A percentile compares a stretch with the other conserved stretches of the same genome.
phyloP scores from a whole-genome alignment of 2,329 filamentous ascomycete genomes.

The Fusarium oligoseptatum region DNA sequence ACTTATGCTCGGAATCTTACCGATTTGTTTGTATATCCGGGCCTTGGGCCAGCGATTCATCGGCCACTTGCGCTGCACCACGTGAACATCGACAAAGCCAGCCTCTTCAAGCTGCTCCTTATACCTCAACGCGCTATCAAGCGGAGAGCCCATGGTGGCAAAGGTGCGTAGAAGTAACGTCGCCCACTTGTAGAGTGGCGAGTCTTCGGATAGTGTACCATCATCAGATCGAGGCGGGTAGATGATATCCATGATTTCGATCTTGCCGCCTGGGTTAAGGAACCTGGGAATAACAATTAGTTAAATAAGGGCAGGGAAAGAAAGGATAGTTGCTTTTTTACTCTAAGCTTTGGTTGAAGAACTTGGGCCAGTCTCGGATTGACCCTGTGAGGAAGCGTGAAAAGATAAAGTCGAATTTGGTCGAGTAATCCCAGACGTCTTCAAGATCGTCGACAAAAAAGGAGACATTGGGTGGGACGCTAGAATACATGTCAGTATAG shows the following conservation, averaged over 20 bases:
- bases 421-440: slow-evolving; percentile 18
- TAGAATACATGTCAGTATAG: neutral
- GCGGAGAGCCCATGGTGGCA: neutral
- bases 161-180: slow-evolving; percentile 6
- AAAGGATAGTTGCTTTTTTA: neutral
- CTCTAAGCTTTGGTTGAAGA: slow-evolving; percentile 24
- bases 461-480: slow-evolving; percentile 23
- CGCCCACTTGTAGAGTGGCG: slow-evolving; percentile 17
- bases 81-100: slow-evolving; percentile 10
- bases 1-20: neutral
- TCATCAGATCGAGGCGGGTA: slow-evolving; percentile 29
- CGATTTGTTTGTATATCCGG: slow-evolving; percentile 35
- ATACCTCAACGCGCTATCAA: slow-evolving; percentile 20
- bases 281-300: neutral
- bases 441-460: slow-evolving; percentile 32
- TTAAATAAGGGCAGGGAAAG: neutral
- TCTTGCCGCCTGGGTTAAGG: slow-evolving; percentile 8
- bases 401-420: slow-evolving; percentile 31
- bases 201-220: neutral
- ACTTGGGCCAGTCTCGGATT: slow-evolving; percentile 29
- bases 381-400: slow-evolving; percentile 29
- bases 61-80: slow-evolving; percentile 26
- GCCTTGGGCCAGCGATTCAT: slow-evolving; percentile 22
- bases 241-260: slow-evolving; percentile 32
- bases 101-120: slow-evolving; percentile 21